Evolutionary conservation across 1,139 yeast species (phyloP).

Genomic region (Meyerozyma carpophila): DNA sequence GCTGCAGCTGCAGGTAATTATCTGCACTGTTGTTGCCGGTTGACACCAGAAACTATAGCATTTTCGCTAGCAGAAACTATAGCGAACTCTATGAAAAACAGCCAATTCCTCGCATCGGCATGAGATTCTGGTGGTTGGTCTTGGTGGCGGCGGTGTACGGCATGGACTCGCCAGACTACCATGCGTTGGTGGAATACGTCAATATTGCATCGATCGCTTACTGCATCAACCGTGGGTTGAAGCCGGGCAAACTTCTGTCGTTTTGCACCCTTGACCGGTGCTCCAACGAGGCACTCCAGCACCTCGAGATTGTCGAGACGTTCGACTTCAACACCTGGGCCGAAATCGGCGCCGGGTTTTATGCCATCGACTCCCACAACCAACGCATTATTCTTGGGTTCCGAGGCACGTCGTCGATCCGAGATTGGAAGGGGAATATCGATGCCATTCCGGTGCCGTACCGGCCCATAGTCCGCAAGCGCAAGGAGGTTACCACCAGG

Average conservation of each 20-base stretch:
- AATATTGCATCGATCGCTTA: slow-evolving; percentile 33
- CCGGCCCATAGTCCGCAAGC: slow-evolving; percentile 22
- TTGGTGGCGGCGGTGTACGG: background rate
- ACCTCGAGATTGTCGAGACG: slow-evolving; percentile 28
- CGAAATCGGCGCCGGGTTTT: slow-evolving; percentile 49
- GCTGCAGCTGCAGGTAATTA: no score
- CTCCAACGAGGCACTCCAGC: slow-evolving; percentile 6
- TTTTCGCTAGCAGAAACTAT: no score
- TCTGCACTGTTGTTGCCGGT: no score
- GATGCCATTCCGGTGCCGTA: slow-evolving; percentile 36
- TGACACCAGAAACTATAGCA: no score
- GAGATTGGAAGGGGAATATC: slow-evolving; percentile 56
- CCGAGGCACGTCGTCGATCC: slow-evolving; percentile 53
- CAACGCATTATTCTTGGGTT: slow-evolving; percentile 39
- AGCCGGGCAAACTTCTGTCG: slow-evolving; percentile 13
- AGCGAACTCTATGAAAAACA: no score
- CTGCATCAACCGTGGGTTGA: slow-evolving; percentile 30
- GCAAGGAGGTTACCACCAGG: slow-evolving; percentile 10
- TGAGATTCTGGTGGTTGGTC: background rate
- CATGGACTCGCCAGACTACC: slow-evolving; percentile 18
- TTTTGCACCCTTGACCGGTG: slow-evolving; percentile 9
- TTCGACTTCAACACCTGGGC: slow-evolving; percentile 36
- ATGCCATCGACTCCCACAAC: slow-evolving; percentile 35
- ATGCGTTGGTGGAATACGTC: slow-evolving; percentile 28
- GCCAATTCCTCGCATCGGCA: background rate